A percentile compares a stretch with the other conserved stretches of the same genome.
Evolutionary conservation across 1,139 yeast genomes (phyloP).

Genomic region (Taiozyma sp.): DNA sequence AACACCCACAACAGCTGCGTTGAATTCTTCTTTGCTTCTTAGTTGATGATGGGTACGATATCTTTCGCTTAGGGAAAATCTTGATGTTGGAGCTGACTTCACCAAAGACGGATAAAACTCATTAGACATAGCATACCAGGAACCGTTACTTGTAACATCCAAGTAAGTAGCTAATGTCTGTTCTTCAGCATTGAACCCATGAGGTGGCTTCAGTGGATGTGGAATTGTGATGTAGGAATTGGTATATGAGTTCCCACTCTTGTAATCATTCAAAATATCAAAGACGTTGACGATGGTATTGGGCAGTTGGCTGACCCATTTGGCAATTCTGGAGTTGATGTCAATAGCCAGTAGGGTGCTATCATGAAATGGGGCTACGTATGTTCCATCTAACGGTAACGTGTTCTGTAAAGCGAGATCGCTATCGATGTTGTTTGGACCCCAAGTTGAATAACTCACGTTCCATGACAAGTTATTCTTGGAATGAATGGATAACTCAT

Average conservation of each 20-base stretch:
- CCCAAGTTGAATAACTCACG: slow-evolving; percentile 88
- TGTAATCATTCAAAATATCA: slow-evolving; percentile 51
- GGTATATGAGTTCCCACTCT: slow-evolving; percentile 18
- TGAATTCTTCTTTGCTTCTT: slow-evolving; percentile 27
- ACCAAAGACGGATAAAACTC: slow-evolving; percentile 74
- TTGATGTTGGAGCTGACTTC: slow-evolving; percentile 69
- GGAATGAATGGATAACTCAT: slow-evolving; percentile 59
- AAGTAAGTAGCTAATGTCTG: slow-evolving; percentile 20
- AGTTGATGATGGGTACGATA: slow-evolving; percentile 36
- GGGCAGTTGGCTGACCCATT: slow-evolving; percentile 71
- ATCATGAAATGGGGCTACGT: slow-evolving; percentile 83
- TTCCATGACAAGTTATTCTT: slow-evolving; percentile 74
- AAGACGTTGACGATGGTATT: slow-evolving; percentile 68
- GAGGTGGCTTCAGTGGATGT: slow-evolving; percentile 51
- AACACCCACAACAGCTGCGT: slow-evolving; percentile 44
- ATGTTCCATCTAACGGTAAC: slow-evolving; percentile 62
- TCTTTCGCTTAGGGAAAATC: slow-evolving; percentile 43
- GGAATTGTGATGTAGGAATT: slow-evolving; percentile 46
- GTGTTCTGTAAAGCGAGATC: slow-evolving; percentile 53
- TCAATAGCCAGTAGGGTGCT: slow-evolving; percentile 66
- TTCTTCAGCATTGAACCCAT: slow-evolving; percentile 20
- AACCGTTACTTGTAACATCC: slow-evolving; percentile 18
- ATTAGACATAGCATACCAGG: slow-evolving; percentile 86
- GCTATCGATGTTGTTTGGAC: slow-evolving; percentile 80
- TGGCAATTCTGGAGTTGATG: slow-evolving; percentile 58